phyloP scores from a whole-genome alignment of 78 protist species.

The Isochrysis galbana region DNA sequence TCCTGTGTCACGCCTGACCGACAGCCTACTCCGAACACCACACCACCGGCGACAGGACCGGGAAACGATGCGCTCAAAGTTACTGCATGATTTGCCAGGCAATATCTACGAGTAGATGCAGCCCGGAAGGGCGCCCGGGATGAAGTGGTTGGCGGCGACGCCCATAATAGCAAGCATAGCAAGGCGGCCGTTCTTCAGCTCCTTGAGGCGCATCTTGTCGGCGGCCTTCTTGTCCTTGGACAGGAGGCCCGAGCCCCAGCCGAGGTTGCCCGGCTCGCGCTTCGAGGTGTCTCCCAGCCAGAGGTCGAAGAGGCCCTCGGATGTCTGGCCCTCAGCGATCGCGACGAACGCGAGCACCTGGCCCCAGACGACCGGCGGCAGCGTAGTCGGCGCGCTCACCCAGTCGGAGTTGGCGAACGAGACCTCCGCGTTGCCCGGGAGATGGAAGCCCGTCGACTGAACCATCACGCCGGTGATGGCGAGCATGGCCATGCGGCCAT shows the following conservation, averaged over 20 bases:
- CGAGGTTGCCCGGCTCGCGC: conserved; percentile 44
- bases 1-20: no score
- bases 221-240: not conserved
- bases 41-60: no score
- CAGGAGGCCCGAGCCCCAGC: conserved; percentile 20
- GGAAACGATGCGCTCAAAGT: no score
- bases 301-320: not conserved
- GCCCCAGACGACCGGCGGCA: conserved; percentile 17
- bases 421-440: not conserved
- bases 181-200: conserved; percentile 48
- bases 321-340: not conserved
- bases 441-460: not conserved
- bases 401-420: no score
- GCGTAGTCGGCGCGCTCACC: not conserved
- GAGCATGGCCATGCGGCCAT: conserved; percentile 47
- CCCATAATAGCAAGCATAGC: not conserved
- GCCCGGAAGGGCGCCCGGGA: conserved; percentile 5
- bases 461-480: conserved; percentile 21
- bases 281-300: not conserved
- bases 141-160: conserved; percentile 1
- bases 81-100: not conserved
- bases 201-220: conserved; percentile 17
- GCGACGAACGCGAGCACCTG: conserved; percentile 32
- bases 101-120: not conserved
- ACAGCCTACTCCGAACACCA: no score